A percentile compares a stretch with the other conserved stretches of the same genome.
phyloP scores from a whole-genome alignment of 495 filamentous ascomycete species.

The Aspergillus avenaceus region DNA sequence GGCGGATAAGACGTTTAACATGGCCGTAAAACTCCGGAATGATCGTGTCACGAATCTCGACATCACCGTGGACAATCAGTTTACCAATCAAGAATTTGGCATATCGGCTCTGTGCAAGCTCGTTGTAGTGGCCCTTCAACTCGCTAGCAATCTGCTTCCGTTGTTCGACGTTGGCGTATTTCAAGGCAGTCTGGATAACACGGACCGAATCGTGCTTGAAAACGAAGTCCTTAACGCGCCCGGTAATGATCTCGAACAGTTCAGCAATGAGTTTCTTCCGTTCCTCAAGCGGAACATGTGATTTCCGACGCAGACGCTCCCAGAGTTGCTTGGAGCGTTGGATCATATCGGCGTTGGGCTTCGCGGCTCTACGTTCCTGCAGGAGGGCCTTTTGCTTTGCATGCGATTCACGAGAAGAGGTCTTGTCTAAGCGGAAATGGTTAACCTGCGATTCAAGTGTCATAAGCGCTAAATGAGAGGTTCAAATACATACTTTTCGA shows the following conservation, averaged over 20 bases:
- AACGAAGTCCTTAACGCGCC: conserved; percentile 87
- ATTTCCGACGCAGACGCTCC: conserved; percentile 89
- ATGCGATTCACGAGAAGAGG: conserved; percentile 74
- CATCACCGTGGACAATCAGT: conserved; percentile 82
- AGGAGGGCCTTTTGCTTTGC: conserved; percentile 85
- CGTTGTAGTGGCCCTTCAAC: conserved; percentile 77
- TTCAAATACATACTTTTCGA: conserved; percentile 28
- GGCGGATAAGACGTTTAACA: conserved; percentile 87
- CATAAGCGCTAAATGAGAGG: not conserved
- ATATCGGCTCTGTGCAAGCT: conserved; percentile 88
- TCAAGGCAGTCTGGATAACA: conserved; percentile 92
- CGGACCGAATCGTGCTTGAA: conserved; percentile 97
- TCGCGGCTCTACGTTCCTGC: conserved; percentile 84
- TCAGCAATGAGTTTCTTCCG: conserved; percentile 81
- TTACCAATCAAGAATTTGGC: conserved; percentile 96
- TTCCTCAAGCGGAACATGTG: conserved; percentile 81
- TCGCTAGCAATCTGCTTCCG: conserved; percentile 82
- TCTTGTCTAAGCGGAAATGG: conserved; percentile 13
- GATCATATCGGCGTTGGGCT: conserved; percentile 86
- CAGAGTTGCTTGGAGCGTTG: conserved; percentile 92
- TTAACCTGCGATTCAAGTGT: not conserved
- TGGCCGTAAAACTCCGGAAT: conserved; percentile 93
- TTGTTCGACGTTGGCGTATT: conserved; percentile 83
- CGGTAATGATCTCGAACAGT: conserved; percentile 85
- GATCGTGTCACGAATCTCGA: conserved; percentile 78